These are phyloP conservation scores for Grigorovia yakushimaensis DNA, from an alignment of 805 yeast genomes.

Conservation along the genomic window DNA sequence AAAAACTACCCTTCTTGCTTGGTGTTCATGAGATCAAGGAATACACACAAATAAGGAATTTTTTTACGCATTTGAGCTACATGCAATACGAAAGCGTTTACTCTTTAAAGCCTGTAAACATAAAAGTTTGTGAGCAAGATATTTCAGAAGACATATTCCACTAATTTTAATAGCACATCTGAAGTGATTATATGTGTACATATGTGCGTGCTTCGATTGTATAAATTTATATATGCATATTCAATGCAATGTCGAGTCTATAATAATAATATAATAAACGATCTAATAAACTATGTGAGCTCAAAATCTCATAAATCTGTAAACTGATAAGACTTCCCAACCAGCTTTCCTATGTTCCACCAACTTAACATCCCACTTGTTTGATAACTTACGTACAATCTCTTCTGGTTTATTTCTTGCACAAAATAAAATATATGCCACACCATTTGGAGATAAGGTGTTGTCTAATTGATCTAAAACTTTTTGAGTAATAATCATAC, in stretches of 20 bases:
- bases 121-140: conserved; percentile 44
- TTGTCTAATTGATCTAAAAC: conserved; percentile 46
- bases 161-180: too few relatives aligned
- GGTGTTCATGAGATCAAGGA: conserved; percentile 19
- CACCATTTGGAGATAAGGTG: conserved; percentile 50
- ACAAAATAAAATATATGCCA: conserved; percentile 84
- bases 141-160: conserved; percentile 46
- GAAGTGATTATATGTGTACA: background rate
- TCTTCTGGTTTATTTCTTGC: conserved; percentile 75
- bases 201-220: background rate
- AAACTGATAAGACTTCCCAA: conserved; percentile 84
- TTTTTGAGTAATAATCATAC: conserved; percentile 74
- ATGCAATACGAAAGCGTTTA: conserved; percentile 39
- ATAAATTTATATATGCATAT: too few relatives aligned
- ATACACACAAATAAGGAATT: conserved; percentile 19
- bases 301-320: conserved; percentile 44
- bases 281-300: background rate
- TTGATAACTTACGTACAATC: conserved; percentile 34
- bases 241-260: too few relatives aligned
- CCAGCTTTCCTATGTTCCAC: conserved; percentile 76
- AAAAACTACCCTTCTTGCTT: conserved; percentile 22
- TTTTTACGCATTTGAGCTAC: conserved; percentile 23
- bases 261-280: too few relatives aligned
- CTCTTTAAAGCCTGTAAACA: conserved; percentile 37
- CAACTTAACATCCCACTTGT: conserved; percentile 44